These are phyloP conservation scores for Scenedesmus sp. DNA, from an alignment of 163 green algal genomes.

Conservation along the genomic window DNA sequence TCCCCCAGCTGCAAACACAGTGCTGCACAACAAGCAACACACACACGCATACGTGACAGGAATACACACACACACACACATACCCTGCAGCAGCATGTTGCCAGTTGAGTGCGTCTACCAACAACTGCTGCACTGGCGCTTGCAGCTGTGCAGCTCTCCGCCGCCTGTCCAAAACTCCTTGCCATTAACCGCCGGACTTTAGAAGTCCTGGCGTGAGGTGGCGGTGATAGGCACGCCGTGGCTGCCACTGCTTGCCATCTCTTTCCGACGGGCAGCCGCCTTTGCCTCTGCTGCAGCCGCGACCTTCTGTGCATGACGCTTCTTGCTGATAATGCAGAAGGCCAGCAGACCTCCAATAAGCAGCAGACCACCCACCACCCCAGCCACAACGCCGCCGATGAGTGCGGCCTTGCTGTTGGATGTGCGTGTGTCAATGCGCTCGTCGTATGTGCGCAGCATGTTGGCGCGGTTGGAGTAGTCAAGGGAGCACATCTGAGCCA, in stretches of 20 bases:
- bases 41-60: no score
- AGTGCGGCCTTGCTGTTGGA: background rate
- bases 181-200: background rate
- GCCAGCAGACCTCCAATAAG: slow-evolving; percentile 30
- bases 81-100: background rate
- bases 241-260: background rate
- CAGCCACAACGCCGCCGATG: slow-evolving; percentile 39
- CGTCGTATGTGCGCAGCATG: slow-evolving; percentile 37
- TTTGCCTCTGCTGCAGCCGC: slow-evolving; percentile 11
- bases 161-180: background rate
- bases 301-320: background rate
- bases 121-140: background rate
- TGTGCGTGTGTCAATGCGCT: background rate
- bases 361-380: slow-evolving; percentile 37
- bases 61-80: no score
- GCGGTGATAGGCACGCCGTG: slow-evolving; percentile 27
- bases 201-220: background rate
- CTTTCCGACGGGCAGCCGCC: background rate
- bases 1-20: no score
- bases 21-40: no score
- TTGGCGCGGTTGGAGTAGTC: slow-evolving; percentile 10
- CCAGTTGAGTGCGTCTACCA: background rate
- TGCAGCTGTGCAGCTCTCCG: background rate
- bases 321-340: slow-evolving; percentile 43
- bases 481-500: slow-evolving; percentile 35